phyloP scores from a whole-genome alignment of 2,329 filamentous ascomycete species.

The Akanthomyces dipterigenus region DNA sequence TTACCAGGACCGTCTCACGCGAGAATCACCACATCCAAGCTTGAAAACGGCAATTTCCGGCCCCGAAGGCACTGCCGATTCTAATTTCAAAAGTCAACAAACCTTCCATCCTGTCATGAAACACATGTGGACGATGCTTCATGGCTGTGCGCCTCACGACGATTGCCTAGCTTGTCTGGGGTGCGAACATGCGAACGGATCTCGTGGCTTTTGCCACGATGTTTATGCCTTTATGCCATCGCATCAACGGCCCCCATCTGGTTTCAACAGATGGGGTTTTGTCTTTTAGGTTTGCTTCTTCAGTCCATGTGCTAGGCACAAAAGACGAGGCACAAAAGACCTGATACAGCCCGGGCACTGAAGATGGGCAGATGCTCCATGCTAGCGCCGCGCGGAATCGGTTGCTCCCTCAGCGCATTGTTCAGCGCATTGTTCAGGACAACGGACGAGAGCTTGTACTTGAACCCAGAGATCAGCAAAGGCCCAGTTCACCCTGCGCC shows the following conservation, averaged over 20 bases:
- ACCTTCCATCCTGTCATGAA: not conserved
- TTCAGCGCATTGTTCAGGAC: conserved; percentile 3
- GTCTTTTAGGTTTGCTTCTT: not conserved
- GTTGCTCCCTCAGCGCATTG: not conserved
- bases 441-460: not conserved
- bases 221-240: not conserved
- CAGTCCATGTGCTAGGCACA: not conserved
- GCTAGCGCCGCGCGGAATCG: not conserved
- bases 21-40: not conserved
- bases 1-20: not conserved
- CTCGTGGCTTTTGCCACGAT: not conserved
- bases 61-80: not conserved
- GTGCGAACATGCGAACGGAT: not conserved
- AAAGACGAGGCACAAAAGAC: not conserved
- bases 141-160: not conserved
- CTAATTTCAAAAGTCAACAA: not conserved
- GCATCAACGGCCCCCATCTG: not conserved
- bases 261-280: not conserved
- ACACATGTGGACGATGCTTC: too few relatives aligned
- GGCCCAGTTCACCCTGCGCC: not conserved
- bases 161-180: not conserved
- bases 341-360: not conserved
- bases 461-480: not conserved
- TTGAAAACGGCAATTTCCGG: not conserved
- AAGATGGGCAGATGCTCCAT: not conserved